Conservation (phyloP, 352 stramenopile species). For the Phytopythium boreale region DNA sequence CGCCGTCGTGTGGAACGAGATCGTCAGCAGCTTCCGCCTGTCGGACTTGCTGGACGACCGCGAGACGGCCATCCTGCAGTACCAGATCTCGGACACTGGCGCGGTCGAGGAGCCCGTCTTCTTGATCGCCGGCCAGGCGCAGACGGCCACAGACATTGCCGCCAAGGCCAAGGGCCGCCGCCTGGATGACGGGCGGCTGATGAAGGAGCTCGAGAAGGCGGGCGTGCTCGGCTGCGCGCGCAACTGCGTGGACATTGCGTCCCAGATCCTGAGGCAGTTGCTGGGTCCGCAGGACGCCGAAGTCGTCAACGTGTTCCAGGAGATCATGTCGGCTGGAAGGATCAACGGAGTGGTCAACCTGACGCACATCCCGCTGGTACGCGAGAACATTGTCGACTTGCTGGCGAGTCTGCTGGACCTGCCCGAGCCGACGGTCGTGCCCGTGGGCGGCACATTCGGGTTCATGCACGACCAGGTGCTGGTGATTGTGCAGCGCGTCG, state of each 20-base stretch:
- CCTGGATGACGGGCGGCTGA: slow-evolving; percentile 52
- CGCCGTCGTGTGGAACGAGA: slow-evolving; percentile 88
- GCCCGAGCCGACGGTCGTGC: slow-evolving; percentile 66
- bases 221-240: slow-evolving; percentile 66
- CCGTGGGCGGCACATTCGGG: slow-evolving; percentile 41
- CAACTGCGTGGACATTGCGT: slow-evolving; percentile 78
- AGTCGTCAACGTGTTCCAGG: slow-evolving; percentile 61
- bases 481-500: slow-evolving; percentile 72
- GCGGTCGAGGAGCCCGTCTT: slow-evolving; percentile 85
- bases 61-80: slow-evolving; percentile 86
- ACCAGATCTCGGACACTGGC: slow-evolving; percentile 83
- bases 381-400: slow-evolving; percentile 83
- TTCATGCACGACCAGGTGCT: slow-evolving; percentile 77
- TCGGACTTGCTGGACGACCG: slow-evolving; percentile 85
- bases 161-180: slow-evolving; percentile 53
- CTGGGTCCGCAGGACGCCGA: slow-evolving; percentile 67
- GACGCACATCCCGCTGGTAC: slow-evolving; percentile 67
- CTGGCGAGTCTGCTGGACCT: slow-evolving; percentile 83
- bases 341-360: slow-evolving; percentile 65
- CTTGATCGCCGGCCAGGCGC: slow-evolving; percentile 79
- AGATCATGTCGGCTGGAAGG: slow-evolving; percentile 52
- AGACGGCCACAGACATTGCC: slow-evolving; percentile 64
- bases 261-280: slow-evolving; percentile 80
- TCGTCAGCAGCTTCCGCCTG: slow-evolving; percentile 86
- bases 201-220: slow-evolving; percentile 75